These are phyloP conservation scores for Scutellaria barbata DNA, from an alignment of 257 asterid genomes.

Conservation along the genomic window DNA sequence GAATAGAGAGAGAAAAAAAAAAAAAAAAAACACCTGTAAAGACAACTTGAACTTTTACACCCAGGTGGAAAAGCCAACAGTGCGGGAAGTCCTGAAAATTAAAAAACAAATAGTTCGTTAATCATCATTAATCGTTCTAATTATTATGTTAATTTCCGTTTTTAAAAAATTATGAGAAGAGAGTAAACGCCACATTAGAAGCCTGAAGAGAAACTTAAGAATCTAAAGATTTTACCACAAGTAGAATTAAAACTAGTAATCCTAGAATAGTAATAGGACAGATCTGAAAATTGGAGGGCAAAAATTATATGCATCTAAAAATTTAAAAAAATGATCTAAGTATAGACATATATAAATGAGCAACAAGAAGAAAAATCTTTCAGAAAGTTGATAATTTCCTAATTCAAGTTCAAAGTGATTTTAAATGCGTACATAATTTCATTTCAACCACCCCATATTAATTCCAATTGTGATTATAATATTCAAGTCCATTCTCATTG, in stretches of 20 bases:
- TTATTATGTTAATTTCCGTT: too few species aligned
- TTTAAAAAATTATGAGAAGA: too few species aligned
- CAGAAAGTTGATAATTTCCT: slow-evolving; percentile 9
- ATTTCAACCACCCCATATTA: slow-evolving; percentile 1
- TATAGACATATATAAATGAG: slow-evolving; percentile 4
- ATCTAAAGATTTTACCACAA: too few species aligned
- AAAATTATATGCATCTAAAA: too few species aligned
- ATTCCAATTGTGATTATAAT: slow-evolving; percentile 4
- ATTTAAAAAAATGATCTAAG: not conserved
- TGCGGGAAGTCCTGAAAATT: slow-evolving; percentile 75
- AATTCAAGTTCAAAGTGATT: slow-evolving; percentile 8
- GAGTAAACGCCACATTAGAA: too few species aligned
- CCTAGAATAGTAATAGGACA: too few species aligned
- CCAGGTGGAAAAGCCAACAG: slow-evolving; percentile 91
- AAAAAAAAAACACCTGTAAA: slow-evolving; percentile 55
- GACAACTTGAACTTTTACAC: slow-evolving; percentile 77
- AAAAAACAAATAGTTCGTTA: slow-evolving; percentile 20
- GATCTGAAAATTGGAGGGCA: too few species aligned
- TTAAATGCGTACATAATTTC: slow-evolving; percentile 2
- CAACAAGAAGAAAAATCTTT: slow-evolving; percentile 10
- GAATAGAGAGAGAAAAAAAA: slow-evolving; percentile 17
- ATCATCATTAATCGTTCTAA: slow-evolving; percentile 3
- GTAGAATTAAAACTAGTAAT: too few species aligned
- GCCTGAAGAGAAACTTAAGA: too few species aligned
- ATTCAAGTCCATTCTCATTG: not conserved